Conservation (phyloP, 495 filamentous ascomycete genomes). For the Xylaria intraflava region DNA sequence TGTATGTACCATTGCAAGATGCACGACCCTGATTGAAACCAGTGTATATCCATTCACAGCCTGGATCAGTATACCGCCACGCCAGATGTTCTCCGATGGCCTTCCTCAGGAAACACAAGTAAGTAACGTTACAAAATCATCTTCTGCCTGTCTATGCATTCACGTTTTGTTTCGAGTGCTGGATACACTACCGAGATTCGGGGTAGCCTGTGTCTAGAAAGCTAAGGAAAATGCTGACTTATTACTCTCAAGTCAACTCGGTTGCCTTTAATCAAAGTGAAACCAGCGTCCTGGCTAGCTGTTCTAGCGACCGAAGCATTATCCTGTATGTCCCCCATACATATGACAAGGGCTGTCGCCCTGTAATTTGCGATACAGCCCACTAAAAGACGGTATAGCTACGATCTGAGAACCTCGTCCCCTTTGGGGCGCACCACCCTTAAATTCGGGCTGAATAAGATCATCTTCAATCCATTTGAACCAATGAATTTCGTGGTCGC, state of each 20-base stretch:
- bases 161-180: background rate
- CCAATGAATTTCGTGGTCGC: constrained; percentile 85
- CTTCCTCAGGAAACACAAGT: constrained; percentile 78
- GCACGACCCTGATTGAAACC: background rate
- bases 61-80: constrained; percentile 67
- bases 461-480: constrained; percentile 95
- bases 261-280: constrained; percentile 91
- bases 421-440: constrained; percentile 74
- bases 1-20: background rate
- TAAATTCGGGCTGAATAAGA: constrained; percentile 72
- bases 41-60: constrained; percentile 78
- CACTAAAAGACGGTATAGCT: background rate
- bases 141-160: background rate
- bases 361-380: constrained; percentile 30
- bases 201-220: background rate
- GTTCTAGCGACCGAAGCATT: constrained; percentile 75
- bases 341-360: background rate
- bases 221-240: background rate
- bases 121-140: background rate
- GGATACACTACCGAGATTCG: background rate
- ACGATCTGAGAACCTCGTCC: constrained; percentile 77
- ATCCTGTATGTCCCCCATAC: constrained; percentile 47
- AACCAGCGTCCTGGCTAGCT: constrained; percentile 79
- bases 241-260: constrained; percentile 48
- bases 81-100: constrained; percentile 78